A percentile compares a stretch with the other conserved stretches of the same genome.
phyloP scores from a whole-genome alignment of 2,329 filamentous ascomycete species.

The Penicillium sp. region DNA sequence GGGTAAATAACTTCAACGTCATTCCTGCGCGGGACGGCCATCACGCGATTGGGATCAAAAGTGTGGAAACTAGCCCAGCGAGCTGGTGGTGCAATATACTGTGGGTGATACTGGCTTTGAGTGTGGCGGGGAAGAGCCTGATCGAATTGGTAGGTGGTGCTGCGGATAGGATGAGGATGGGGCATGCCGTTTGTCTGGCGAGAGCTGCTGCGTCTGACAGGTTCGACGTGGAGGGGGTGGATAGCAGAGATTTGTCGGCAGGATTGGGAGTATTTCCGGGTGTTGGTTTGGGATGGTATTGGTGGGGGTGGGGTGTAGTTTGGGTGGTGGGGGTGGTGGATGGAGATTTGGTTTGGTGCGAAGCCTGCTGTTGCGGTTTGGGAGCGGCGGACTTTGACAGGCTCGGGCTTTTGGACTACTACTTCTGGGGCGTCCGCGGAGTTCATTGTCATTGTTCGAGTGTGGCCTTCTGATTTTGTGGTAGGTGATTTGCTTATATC shows the following conservation, averaged over 20 bases:
- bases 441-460: constrained; percentile 32
- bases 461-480: constrained; percentile 7
- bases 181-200: constrained; percentile 3
- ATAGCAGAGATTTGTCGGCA: constrained; percentile 9
- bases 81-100: constrained; percentile 16
- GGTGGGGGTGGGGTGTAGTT: constrained; percentile 21
- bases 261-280: constrained; percentile 20
- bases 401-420: constrained; percentile 21
- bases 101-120: constrained; percentile 29
- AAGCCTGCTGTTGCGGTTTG: constrained; percentile 18
- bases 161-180: constrained; percentile 14
- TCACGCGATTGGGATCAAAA: constrained; percentile 20
- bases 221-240: constrained; percentile 7
- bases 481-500: not conserved
- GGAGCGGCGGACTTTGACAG: constrained; percentile 28
- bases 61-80: constrained; percentile 24
- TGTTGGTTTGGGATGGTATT: constrained; percentile 1
- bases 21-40: constrained; percentile 29
- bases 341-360: constrained; percentile 17
- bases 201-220: constrained; percentile 6
- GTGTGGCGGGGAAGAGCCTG: constrained; percentile 26
- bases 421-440: constrained; percentile 40
- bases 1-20: constrained; percentile 37
- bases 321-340: constrained; percentile 29
- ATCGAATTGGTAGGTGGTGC: constrained; percentile 29